Conservation (phyloP, 371 early-diverging fungal genomes). For the Lichtheimia ornata region DNA sequence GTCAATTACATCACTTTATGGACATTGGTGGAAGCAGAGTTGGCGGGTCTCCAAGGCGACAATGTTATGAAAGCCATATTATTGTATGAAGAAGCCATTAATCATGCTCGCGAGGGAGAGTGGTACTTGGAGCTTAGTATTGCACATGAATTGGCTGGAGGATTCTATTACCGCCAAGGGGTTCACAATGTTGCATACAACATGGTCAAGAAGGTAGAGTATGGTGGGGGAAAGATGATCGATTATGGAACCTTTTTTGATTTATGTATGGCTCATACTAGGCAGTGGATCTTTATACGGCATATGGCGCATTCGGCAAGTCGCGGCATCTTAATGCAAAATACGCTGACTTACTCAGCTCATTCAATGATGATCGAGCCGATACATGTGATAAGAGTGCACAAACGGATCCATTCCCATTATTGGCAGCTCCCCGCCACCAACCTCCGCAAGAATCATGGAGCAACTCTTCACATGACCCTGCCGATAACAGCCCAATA, state of each 20-base stretch:
- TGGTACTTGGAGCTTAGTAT: constrained; percentile 38
- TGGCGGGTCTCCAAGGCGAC: constrained; percentile 7
- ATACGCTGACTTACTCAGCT: constrained; percentile 23
- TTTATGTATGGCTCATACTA: neutral
- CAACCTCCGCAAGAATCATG: constrained; percentile 9
- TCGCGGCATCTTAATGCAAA: constrained; percentile 32
- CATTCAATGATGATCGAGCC: constrained; percentile 30
- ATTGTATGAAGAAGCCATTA: constrained; percentile 43
- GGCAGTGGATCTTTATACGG: constrained; percentile 28
- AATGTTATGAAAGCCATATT: constrained; percentile 14
- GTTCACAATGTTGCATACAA: constrained; percentile 38
- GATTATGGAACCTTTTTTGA: neutral
- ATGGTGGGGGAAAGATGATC: neutral
- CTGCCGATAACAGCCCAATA: constrained; percentile 9
- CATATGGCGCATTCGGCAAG: constrained; percentile 42
- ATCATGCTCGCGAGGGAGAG: constrained; percentile 31
- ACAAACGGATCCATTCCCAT: constrained; percentile 45
- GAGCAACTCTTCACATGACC: constrained; percentile 30
- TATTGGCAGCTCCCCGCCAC: constrained; percentile 31
- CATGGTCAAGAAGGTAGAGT: constrained; percentile 33
- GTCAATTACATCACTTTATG: constrained; percentile 36
- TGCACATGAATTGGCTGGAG: constrained; percentile 40
- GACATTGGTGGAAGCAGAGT: constrained; percentile 21
- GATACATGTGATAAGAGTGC: constrained; percentile 33
- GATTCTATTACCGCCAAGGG: constrained; percentile 35